phyloP scores from a whole-genome alignment of 805 yeast genomes.

The Kodamaea kakaduensis region DNA sequence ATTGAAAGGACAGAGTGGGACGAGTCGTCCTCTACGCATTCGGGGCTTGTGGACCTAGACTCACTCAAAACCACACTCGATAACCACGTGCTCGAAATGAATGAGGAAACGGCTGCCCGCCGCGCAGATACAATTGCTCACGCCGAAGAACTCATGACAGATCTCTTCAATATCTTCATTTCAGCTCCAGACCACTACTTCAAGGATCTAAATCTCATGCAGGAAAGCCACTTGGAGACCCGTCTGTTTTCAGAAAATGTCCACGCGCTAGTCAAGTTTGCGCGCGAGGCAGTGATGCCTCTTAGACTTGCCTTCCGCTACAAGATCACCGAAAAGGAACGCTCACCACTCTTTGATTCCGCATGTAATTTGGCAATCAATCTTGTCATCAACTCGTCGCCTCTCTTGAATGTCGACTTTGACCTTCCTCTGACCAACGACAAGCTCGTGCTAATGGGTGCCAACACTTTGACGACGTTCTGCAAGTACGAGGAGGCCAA shows the following conservation, averaged over 20 bases:
- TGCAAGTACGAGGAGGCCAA: conserved; percentile 28
- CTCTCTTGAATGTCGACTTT: no score
- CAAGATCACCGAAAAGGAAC: conserved; percentile 13
- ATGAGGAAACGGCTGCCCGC: no score
- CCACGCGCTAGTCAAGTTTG: conserved; percentile 14
- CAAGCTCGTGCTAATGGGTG: conserved; percentile 14
- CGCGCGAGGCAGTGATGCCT: conserved; percentile 25
- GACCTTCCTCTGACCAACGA: no score
- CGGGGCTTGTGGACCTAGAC: no score
- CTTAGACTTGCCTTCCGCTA: conserved; percentile 22
- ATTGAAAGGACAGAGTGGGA: no score
- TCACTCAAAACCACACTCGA: conserved; percentile 9
- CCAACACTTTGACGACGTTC: conserved; percentile 22
- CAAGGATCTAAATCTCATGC: conserved; percentile 23
- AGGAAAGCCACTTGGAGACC: conserved; percentile 14
- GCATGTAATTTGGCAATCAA: conserved; percentile 32
- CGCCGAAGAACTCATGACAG: conserved; percentile 26
- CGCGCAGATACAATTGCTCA: no score
- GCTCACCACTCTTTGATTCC: conserved; percentile 26
- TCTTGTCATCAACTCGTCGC: no score
- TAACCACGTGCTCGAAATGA: no score
- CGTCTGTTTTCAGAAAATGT: conserved; percentile 13
- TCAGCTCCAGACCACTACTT: conserved; percentile 33
- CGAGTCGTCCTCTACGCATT: no score
- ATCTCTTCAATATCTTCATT: conserved; percentile 29